Evolutionary conservation across 148 eudicot species (phyloP).

Genomic region (Silene uniflora): DNA sequence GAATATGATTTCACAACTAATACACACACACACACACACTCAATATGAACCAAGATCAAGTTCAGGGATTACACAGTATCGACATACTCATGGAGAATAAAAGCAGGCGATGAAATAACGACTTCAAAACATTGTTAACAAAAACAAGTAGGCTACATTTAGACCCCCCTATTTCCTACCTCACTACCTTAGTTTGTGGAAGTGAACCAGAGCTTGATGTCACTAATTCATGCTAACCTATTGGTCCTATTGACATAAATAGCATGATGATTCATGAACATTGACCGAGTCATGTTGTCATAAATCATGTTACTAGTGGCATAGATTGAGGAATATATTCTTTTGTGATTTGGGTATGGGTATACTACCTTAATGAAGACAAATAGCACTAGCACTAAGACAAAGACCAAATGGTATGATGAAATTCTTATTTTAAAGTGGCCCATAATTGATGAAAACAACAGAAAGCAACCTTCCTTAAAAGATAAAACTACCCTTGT

Average conservation of each 20-base stretch:
- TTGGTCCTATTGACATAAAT: neutral
- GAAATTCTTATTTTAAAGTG: constrained; percentile 23
- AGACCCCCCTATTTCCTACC: no score
- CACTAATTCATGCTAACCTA: neutral
- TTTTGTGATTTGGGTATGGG: constrained; percentile 6
- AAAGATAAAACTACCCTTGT: constrained; percentile 7
- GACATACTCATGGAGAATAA: neutral
- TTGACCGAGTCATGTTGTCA: neutral
- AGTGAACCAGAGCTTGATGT: neutral
- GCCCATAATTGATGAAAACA: constrained; percentile 25
- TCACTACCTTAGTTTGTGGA: neutral
- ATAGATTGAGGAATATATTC: constrained; percentile 1
- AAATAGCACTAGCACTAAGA: constrained; percentile 14
- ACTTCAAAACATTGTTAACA: neutral
- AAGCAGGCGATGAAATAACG: neutral
- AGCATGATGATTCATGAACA: neutral
- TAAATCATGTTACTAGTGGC: constrained; percentile 1
- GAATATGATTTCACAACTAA: neutral
- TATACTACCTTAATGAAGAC: constrained; percentile 26
- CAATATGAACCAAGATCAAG: neutral
- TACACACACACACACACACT: neutral
- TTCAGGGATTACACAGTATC: neutral
- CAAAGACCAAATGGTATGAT: constrained; percentile 17
- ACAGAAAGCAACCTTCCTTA: neutral
- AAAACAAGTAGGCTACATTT: neutral